Evolutionary conservation across 2,329 filamentous ascomycete genomes (phyloP).

Genomic region (Phyllosticta citriasiana): DNA sequence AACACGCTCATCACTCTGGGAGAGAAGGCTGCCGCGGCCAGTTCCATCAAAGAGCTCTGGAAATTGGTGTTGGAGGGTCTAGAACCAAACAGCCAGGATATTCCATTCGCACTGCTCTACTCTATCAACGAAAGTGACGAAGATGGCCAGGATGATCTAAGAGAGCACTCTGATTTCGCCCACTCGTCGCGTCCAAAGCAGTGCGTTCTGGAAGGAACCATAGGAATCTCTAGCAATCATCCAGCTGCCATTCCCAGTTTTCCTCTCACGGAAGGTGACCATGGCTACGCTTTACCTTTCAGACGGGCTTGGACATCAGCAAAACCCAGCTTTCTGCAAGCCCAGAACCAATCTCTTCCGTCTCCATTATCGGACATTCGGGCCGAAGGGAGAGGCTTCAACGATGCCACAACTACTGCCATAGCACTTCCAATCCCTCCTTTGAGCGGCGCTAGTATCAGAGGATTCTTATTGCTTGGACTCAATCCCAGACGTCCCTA

Average conservation of each 20-base stretch:
- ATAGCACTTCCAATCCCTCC: slow-evolving; percentile 6
- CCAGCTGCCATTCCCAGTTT: slow-evolving; percentile 1
- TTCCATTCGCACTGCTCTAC: slow-evolving; percentile 5
- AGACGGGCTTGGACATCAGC: slow-evolving; percentile 9
- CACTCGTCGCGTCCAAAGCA: neutral
- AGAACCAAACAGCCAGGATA: slow-evolving; percentile 7
- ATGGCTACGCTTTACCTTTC: slow-evolving; percentile 1
- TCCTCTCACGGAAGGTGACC: slow-evolving; percentile 1
- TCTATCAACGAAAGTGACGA: neutral
- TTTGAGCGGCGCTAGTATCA: slow-evolving; percentile 6
- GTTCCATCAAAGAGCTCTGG: slow-evolving; percentile 3
- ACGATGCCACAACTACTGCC: neutral
- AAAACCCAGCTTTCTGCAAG: neutral
- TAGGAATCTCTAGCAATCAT: neutral
- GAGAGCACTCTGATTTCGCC: neutral
- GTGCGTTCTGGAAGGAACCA: slow-evolving; percentile 5
- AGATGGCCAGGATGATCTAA: neutral
- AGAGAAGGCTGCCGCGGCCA: slow-evolving; percentile 4
- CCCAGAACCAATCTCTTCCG: neutral
- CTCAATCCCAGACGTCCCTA: slow-evolving; percentile 5
- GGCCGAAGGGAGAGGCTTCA: neutral
- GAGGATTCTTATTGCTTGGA: slow-evolving; percentile 6
- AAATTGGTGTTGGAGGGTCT: neutral
- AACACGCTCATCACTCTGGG: slow-evolving; percentile 4
- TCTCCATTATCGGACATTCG: neutral